These are phyloP conservation scores for Rutstroemia sydowiana DNA, from an alignment of 2,329 filamentous ascomycete genomes.

Conservation along the genomic window DNA sequence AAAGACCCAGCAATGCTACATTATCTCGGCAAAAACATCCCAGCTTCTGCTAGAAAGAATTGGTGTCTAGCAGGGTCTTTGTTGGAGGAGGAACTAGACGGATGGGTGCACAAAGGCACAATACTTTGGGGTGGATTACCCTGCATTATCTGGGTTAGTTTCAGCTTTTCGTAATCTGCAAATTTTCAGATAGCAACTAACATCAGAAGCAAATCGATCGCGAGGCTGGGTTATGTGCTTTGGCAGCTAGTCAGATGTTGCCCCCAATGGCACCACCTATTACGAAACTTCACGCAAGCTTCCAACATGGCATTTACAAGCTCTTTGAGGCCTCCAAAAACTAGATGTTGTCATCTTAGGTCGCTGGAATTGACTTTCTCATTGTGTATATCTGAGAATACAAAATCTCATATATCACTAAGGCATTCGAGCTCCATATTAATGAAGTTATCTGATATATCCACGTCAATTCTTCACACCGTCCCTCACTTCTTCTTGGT, in stretches of 20 bases:
- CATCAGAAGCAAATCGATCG: not conserved
- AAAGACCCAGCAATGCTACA: not conserved
- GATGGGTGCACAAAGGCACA: not conserved
- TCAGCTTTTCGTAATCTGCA: not conserved
- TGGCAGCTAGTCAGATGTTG: not conserved
- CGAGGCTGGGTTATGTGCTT: not conserved
- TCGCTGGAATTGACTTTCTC: too few relatives aligned
- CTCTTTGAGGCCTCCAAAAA: not conserved
- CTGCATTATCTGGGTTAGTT: not conserved
- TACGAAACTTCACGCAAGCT: not conserved
- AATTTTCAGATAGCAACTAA: not conserved
- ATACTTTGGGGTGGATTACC: not conserved
- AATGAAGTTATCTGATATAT: too few relatives aligned
- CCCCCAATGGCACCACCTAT: not conserved
- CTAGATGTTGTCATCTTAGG: not conserved
- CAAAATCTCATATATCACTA: too few relatives aligned
- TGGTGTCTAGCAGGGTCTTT: not conserved
- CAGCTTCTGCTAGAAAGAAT: not conserved
- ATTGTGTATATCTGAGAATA: too few relatives aligned
- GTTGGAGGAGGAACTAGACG: not conserved
- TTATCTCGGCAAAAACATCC: not conserved
- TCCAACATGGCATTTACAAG: not conserved
- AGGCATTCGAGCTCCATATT: too few relatives aligned
- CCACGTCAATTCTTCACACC: too few relatives aligned
- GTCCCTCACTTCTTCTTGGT: too few relatives aligned